Percentiles rank a stretch among this genome's conserved stretches.
phyloP scores from a whole-genome alignment of 371 early-diverging fungal species.

The Apophysomyces trapeziformis region DNA sequence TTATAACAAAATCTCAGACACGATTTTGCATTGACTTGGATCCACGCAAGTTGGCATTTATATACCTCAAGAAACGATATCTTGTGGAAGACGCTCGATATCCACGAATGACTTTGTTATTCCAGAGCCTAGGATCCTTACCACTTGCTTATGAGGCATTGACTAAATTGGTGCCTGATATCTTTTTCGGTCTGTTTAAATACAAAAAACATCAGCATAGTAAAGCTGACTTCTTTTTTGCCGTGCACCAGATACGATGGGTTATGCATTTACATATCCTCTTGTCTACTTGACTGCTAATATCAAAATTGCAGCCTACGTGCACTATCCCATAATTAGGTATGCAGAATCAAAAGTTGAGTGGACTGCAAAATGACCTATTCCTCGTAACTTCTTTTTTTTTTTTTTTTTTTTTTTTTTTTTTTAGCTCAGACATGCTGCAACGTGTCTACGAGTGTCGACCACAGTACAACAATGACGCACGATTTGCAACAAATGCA shows the following conservation, averaged over 20 bases:
- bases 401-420: not conserved
- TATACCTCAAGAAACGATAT: slow-evolving; percentile 64
- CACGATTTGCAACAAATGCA: slow-evolving; percentile 53
- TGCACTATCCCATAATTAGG: slow-evolving; percentile 96
- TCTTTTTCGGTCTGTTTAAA: slow-evolving; percentile 73
- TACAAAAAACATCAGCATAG: not conserved
- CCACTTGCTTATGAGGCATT: slow-evolving; percentile 82
- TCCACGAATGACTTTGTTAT: slow-evolving; percentile 81
- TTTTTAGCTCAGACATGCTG: slow-evolving; percentile 91
- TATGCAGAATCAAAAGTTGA: slow-evolving; percentile 21
- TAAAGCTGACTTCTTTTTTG: not conserved
- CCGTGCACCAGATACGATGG: slow-evolving; percentile 80
- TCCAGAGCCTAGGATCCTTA: slow-evolving; percentile 86
- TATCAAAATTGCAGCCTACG: slow-evolving; percentile 80
- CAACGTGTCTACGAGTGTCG: slow-evolving; percentile 72
- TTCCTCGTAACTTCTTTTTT: not conserved
- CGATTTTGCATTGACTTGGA: slow-evolving; percentile 77
- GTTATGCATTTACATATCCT: slow-evolving; percentile 94
- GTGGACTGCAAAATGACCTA: not conserved
- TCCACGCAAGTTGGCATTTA: slow-evolving; percentile 58
- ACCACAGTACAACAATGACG: slow-evolving; percentile 70
- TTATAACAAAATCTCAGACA: slow-evolving; percentile 37
- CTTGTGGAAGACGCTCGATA: slow-evolving; percentile 80
- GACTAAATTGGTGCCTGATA: slow-evolving; percentile 69
- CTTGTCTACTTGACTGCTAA: slow-evolving; percentile 68